Base-by-base conservation (phyloP, 495 filamentous ascomycete species). In the Xeromyces bisporus region DNA sequence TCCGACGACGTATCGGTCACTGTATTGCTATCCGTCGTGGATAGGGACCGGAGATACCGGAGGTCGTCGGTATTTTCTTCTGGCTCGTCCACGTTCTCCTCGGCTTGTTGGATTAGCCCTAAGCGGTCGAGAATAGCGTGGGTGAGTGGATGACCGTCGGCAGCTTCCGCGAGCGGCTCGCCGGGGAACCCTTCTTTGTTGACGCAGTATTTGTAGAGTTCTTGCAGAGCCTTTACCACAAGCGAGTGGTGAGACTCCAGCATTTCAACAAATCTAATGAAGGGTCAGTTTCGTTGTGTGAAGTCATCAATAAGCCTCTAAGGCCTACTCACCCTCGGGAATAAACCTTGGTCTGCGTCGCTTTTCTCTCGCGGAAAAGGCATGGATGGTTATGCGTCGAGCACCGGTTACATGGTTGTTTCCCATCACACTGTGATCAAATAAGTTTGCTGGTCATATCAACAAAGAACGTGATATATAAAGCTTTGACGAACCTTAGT, bases 391-490 rank as follows among this genome's bases (percentile, higher is more conserved):
- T 64, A 36, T 60, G 59, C 25, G 58, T 50, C 7, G 56, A 58
- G 36, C 60, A 64, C 18, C 60, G 58, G 35, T 58, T 60, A 43
- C 60, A 64, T 20, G 60, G 60, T 28, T 64, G 60, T 29, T 59
- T 62, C 21, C 60, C 60, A 47, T 64, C 60, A 39, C 60, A 64
- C 60, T 64, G 32, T n/a, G 7, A 12, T 29, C 16, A 10, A 33
- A 24, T 48, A 15, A 48, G 43, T 30, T 35, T 28, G 4, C 29
- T 21, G 17, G 6, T 28, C 29, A 7, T 15, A 15, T 18, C 26
- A 8, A 12, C 3, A 14, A 10, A 15, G 28, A 15, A 6, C 5
- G 5, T 29, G 23, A 18, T 27, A 7, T 16, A 33, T 29, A 31
- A 26, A 21, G n/a, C 17, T 12, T 18, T 18, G 18, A 50, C 44